Evolutionary conservation across 352 stramenopile genomes (phyloP), one percentile per base, ranked within the genome.

Genomic region (Blastocystis sp.): DNA sequence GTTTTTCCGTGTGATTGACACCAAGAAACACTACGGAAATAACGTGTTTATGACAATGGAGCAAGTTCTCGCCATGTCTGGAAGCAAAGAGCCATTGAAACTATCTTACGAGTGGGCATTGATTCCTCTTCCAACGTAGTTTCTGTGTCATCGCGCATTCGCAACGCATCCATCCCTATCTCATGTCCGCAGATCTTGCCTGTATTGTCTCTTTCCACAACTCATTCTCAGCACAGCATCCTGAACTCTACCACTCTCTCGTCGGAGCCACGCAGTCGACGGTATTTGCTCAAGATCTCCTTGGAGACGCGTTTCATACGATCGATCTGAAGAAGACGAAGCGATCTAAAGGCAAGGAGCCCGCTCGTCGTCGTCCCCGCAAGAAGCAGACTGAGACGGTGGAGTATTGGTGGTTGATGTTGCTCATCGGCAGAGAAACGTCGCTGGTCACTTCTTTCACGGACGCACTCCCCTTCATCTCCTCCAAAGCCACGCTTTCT

Each of bases 371-470:
- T 59, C 73, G 73, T 15, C 53, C 43, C 0, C 3, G 18, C 18
- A 66, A 56, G 47, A 84, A 84, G 73, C 29, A 84, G 43, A 23
- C 70, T n/a, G 55, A 80, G n/a, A 13, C 15, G 11, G 34, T 26
- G 5, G 68, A 54, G 9, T 15, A 20, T 11, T 13, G 0, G 20
- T 26, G 13, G 59, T 11, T 39, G 9, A 13, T 26, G 9, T 2
- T 0, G 26, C 59, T 68, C 29, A 34, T 34, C 29, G 29, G 1
- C 50, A 77, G 66, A 18, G 66, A 39, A 59, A 15, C 70, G 13
- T 84, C 73, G 56, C 73, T 84, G 0, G 20, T 84, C 13, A 84
- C 73, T 5, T 84, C 73, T 9, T 84, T 84, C 73, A 84, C 73
- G 0, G 73, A 84, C 39, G 73, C 73, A 20, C 53, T 84, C 34